phyloP scores from a whole-genome alignment of 352 stramenopile genomes.

The Globisporangium parvum region DNA sequence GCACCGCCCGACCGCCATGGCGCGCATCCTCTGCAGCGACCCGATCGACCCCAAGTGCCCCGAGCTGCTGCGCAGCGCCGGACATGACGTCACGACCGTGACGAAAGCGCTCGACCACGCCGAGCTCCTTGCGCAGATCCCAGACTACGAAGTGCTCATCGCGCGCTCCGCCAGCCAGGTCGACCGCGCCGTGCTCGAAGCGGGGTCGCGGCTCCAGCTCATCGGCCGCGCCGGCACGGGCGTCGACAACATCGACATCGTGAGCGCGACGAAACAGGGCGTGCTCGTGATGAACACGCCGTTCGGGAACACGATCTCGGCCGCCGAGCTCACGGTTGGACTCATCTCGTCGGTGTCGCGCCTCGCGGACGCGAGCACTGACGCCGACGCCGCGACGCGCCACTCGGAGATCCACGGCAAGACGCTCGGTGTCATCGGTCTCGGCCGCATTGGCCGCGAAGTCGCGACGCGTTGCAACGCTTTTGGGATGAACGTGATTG shows the following conservation, averaged over 20 bases:
- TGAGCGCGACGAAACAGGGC: slow-evolving; percentile 84
- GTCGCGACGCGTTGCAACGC: slow-evolving; percentile 90
- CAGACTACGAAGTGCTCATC: slow-evolving; percentile 87
- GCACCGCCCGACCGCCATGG: slow-evolving; percentile 44
- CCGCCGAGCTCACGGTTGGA: slow-evolving; percentile 92
- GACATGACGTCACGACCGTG: slow-evolving; percentile 77
- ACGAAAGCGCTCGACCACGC: slow-evolving; percentile 34
- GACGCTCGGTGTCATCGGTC: slow-evolving; percentile 92
- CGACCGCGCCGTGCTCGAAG: slow-evolving; percentile 62
- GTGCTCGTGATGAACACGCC: slow-evolving; percentile 97
- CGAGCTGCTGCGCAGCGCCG: slow-evolving; percentile 70
- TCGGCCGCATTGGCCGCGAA: slow-evolving; percentile 91
- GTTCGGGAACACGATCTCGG: slow-evolving; percentile 92
- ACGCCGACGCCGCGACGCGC: slow-evolving; percentile 16
- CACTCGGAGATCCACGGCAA: slow-evolving; percentile 85
- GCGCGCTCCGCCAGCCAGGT: slow-evolving; percentile 82
- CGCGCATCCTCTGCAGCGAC: slow-evolving; percentile 85
- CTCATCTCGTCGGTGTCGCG: slow-evolving; percentile 81
- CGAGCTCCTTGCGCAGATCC: slow-evolving; percentile 67
- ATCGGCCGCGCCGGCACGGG: slow-evolving; percentile 89
- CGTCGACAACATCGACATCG: slow-evolving; percentile 93
- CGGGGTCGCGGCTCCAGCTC: slow-evolving; percentile 55
- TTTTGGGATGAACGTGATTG: slow-evolving; percentile 93
- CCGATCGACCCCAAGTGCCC: slow-evolving; percentile 79
- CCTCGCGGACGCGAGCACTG: slow-evolving; percentile 9